Conservation (phyloP, 768 basidiomycete species). For the Terana coerulea region DNA sequence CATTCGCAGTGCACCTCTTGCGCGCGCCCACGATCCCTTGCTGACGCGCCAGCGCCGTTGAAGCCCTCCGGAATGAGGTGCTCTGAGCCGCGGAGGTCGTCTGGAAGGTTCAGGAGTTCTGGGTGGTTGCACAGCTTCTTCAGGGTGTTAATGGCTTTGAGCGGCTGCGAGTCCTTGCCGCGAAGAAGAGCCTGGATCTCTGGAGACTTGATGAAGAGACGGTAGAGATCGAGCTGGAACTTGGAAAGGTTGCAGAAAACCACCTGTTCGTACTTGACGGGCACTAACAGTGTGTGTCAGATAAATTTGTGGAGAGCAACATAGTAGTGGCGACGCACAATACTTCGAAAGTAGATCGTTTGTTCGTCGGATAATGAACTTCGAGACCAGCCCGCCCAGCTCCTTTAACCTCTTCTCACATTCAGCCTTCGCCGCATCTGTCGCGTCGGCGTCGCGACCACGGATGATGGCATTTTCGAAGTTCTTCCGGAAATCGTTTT, state of each 20-base stretch:
- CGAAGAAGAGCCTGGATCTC: slow-evolving; percentile 89
- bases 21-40: slow-evolving; percentile 39
- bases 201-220: slow-evolving; percentile 87
- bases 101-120: slow-evolving; percentile 80
- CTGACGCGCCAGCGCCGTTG: slow-evolving; percentile 44
- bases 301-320: slow-evolving; percentile 5
- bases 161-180: slow-evolving; percentile 86
- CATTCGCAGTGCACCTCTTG: slow-evolving; percentile 65
- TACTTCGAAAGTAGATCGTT: slow-evolving; percentile 96
- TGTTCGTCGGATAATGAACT: slow-evolving; percentile 92
- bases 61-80: slow-evolving; percentile 80
- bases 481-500: slow-evolving; percentile 91
- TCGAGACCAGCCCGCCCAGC: slow-evolving; percentile 79
- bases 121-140: slow-evolving; percentile 97
- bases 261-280: slow-evolving; percentile 98
- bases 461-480: slow-evolving; percentile 90
- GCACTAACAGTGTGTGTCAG: slow-evolving; percentile 51
- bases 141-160: slow-evolving; percentile 91
- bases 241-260: slow-evolving; percentile 87
- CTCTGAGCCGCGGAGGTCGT: slow-evolving; percentile 80
- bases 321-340: slow-evolving; percentile 49
- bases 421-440: slow-evolving; percentile 69
- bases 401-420: slow-evolving; percentile 91
- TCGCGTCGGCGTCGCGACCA: slow-evolving; percentile 86
- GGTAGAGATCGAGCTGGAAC: slow-evolving; percentile 82